Evolutionary conservation across 148 eudicot genomes (phyloP), one percentile per base, ranked within the genome.

Genomic region (Fagopyrum tataricum): DNA sequence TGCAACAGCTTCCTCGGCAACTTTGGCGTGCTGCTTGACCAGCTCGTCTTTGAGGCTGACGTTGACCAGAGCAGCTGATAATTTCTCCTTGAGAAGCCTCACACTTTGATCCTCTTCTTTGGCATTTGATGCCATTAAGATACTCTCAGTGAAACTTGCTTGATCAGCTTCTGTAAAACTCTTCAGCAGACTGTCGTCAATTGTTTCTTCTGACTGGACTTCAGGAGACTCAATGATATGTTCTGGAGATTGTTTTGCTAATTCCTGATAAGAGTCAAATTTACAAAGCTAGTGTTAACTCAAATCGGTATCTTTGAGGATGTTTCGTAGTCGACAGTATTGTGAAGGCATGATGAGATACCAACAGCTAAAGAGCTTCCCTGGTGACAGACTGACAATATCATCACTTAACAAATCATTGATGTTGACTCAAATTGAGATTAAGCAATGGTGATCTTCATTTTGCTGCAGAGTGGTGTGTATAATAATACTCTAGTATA

Each of bases 1-100:
- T 86, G 90, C 94, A 56, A 93, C 91, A 51, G 98, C 98, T 87
- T 93, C 96, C 85, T 93, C 98, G 1, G 98, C 98, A 66, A 93
- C 96, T 84, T 87, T 89, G 6, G 96, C 78, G 72, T 93, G 98
- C 79, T 93, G 98, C 84, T 93, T 86, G 74, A 89, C 91, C 43
- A 89, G 71, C 68, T 93, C 94, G 51, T 93, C 98, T 85, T 93
- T 93, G 66, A 89, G 88, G 72, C 92, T 87, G 67, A 90, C 88
- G 76, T 85, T 89, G 21, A 85, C 76, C 51, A 93, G 94, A 78
- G 96, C 98, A 76, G 96, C 98, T 23, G 94, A 90, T 73, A 93
- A 82, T 74, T 93, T 93, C 71, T 86, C 89, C 20, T 87, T 81
- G 79, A 93, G 82, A 71, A 76, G 74, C 80, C 85, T 87, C 47